Base-by-base conservation (phyloP, 441 rosid species). In the Jatropha multifida region DNA sequence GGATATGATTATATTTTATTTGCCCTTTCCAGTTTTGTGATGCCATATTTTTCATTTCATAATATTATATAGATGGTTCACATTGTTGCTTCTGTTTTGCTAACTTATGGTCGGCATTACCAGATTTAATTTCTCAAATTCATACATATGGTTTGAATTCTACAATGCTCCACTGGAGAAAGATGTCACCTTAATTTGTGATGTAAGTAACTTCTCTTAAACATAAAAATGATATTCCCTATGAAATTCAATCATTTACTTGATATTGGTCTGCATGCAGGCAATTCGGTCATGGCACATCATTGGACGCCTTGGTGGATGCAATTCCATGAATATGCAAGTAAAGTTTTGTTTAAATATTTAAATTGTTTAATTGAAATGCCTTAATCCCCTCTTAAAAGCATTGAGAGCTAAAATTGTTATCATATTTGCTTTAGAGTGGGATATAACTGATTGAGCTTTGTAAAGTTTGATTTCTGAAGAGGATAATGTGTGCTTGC, bases 281-380 rank as follows among this genome's bases (percentile, higher is more conserved):
- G 80, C 94, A 52, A 87, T 95, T 75, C 90, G 94, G 66, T 88
- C 98, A 0, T 93, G 99, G 99, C 92, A 92, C 86, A 90, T 95
- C 72, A 84, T 93, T 72, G 99, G 98, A 73, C 91, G 95, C 40
- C 98, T 95, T 77, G 98, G 99, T 81, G 97, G 98, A 68, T 93
- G 92, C 88, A 93, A 93, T 82, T 87, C 97, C 84, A 88, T 95
- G 98, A 95, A 95, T 84, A 93, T 95, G 97, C 99, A 95, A 84
- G 99, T 93, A 87, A 75, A 78, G 58, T 51, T 75, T n/a, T 12
- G n/a, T 71, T 69, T 56, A 3, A 37, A 32, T 23, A 56, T 52
- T 63, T 27, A 15, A 51, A 23, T 37, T 38, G 23, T 46, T 32
- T 44, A 73, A 18, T 12, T 3, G 13, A 14, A 68, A 23, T 61